Base-by-base conservation (phyloP, 805 yeast species). In the Wickerhamomyces alni region DNA sequence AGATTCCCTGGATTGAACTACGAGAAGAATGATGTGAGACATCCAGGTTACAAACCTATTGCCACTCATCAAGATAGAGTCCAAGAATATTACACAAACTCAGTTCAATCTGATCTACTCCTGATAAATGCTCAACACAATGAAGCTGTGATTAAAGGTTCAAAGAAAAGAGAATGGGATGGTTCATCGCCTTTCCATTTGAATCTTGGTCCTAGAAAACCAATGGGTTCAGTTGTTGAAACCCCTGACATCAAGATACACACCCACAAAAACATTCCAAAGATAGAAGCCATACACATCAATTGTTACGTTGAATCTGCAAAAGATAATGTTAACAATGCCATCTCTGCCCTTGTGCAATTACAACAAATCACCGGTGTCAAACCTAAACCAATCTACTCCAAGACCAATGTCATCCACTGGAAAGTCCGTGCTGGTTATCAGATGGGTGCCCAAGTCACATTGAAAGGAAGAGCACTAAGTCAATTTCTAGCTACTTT, bases 291-390 rank as follows among this genome's bases (percentile, higher is more conserved):
- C n/a, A 72, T 94, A 32, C 70, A 75, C 30, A 67, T 93, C 52
- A 86, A 85, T 61, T 77, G 94, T 53, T 91, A 76, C 55, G 91
- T 77, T 35, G 78, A 75, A 50, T 79, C 76, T 32, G 87, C 93
- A 7, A 76, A 75, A 49, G 80, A 75, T 41, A 78, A 82, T 52
- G 73, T 79, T 33, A 80, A 87, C 65, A 69, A 79, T 44, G 86
- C 87, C 24, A 75, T 88, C 40, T 74, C 88, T 26, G 87, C 95
- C 10, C 69, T 77, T 37, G 70, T 87, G 43, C 91, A 85, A 63
- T 58, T 93, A 42, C 94, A 93, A 53, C 98, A 91, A 61, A 84
- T 93, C 54, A 91, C 99, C n/a, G 95, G 95, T 45, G 78, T 73
- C 45, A 86, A 87, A 60, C 88, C 97, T 29, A 66, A 70, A 44